Evolutionary conservation across 352 stramenopile species (phyloP).

Genomic region (Pythium monospermum): DNA sequence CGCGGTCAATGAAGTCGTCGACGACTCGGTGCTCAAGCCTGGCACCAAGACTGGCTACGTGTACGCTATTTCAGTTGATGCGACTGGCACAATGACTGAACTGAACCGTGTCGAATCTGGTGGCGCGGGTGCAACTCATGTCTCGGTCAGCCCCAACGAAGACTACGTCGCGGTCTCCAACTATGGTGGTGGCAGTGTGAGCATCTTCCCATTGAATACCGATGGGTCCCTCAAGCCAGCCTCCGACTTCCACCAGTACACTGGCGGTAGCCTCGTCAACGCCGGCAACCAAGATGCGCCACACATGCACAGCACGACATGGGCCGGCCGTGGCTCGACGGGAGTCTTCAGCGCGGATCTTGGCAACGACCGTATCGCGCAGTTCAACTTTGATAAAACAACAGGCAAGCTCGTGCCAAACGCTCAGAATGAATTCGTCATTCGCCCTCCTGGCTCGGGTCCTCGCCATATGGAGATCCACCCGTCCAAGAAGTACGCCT

Average conservation of each 20-base stretch:
- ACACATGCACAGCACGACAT: conserved; percentile 66
- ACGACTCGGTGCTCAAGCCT: conserved; percentile 23
- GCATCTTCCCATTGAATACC: conserved; percentile 42
- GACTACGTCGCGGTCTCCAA: conserved; percentile 57
- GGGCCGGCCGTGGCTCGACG: conserved; percentile 34
- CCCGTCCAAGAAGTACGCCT: conserved; percentile 35
- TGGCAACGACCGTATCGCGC: conserved; percentile 53
- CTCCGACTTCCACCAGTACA: conserved; percentile 40
- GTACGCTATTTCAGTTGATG: conserved; percentile 33
- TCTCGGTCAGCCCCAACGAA: conserved; percentile 41
- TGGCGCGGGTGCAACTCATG: conserved; percentile 40
- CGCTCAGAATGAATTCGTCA: conserved; percentile 11
- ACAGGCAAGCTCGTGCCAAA: conserved; percentile 31
- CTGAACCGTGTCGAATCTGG: conserved; percentile 48
- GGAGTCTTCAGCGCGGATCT: conserved; percentile 48
- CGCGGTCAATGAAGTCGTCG: conserved; percentile 48
- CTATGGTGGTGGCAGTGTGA: conserved; percentile 51
- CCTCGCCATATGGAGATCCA: conserved; percentile 66
- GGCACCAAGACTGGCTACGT: conserved; percentile 43
- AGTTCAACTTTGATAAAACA: conserved; percentile 37
- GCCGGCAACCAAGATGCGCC: conserved; percentile 33
- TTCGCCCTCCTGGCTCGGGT: conserved; percentile 31
- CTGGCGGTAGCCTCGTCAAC: conserved; percentile 28
- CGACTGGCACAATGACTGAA: conserved; percentile 32
- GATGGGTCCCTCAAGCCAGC: conserved; percentile 36